These are phyloP conservation scores for Trichoderma reesei DNA, from an alignment of 495 filamentous ascomycete species.

Conservation along the genomic window DNA sequence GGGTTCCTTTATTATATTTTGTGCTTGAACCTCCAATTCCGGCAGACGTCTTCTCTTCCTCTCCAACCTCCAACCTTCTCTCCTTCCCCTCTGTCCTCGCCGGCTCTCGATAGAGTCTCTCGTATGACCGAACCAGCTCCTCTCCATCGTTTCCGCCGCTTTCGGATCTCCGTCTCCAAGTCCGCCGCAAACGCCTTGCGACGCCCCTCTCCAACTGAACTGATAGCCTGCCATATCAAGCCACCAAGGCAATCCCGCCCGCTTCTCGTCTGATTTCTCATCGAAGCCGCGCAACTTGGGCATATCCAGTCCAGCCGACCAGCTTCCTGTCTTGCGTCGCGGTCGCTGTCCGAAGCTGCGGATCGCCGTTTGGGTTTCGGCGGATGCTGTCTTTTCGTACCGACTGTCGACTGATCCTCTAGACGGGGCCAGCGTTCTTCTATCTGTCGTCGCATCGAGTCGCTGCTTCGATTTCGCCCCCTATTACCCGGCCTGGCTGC, in stretches of 20 bases:
- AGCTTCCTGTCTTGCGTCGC: background rate
- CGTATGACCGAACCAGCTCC: background rate
- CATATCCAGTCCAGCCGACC: background rate
- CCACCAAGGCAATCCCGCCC: background rate
- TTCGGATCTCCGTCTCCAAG: background rate
- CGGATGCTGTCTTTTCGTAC: background rate
- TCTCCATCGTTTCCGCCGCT: background rate
- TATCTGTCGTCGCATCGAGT: background rate
- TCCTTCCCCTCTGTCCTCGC: background rate
- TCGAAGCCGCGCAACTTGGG: background rate
- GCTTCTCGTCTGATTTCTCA: background rate
- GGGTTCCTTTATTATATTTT: background rate
- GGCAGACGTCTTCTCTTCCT: background rate
- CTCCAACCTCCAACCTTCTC: background rate
- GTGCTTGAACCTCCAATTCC: background rate
- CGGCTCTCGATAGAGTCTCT: background rate
- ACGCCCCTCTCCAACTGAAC: background rate
- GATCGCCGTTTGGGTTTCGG: background rate
- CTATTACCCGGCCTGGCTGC: background rate
- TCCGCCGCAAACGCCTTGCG: background rate
- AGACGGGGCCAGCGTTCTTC: background rate
- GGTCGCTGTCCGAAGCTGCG: background rate
- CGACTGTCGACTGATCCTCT: background rate
- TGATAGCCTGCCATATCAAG: background rate
- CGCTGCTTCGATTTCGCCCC: background rate